A percentile compares a stretch with the other conserved stretches of the same genome.
phyloP scores from a whole-genome alignment of 2,329 filamentous ascomycete genomes.

The Neurospora crassa region DNA sequence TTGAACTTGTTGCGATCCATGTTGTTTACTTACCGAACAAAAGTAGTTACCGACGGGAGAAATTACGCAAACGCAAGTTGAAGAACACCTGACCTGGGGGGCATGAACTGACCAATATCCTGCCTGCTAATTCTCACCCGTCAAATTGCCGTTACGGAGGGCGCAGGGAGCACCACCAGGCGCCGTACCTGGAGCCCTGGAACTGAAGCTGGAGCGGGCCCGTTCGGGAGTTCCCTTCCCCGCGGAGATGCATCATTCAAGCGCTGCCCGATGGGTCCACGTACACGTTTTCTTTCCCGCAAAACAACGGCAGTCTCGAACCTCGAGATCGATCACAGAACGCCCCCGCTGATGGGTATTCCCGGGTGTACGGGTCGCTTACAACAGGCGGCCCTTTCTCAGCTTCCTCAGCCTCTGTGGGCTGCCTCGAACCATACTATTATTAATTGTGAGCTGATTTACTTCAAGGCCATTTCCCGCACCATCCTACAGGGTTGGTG shows the following conservation, averaged over 20 bases:
- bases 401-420: background rate
- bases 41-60: background rate
- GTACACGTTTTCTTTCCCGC: background rate
- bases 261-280: background rate
- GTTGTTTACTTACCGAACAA: background rate
- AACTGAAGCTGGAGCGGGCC: background rate
- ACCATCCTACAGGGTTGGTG: background rate
- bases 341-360: background rate
- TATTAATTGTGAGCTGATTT: slow-evolving; percentile 16
- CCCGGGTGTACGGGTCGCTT: background rate
- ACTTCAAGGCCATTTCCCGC: background rate
- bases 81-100: background rate
- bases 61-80: background rate
- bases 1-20: background rate
- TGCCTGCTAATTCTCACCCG: background rate
- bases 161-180: background rate
- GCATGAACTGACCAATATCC: background rate
- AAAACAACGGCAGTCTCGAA: background rate
- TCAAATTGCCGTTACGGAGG: background rate
- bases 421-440: slow-evolving; percentile 12
- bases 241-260: slow-evolving; percentile 11
- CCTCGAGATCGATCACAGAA: background rate
- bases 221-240: slow-evolving; percentile 10
- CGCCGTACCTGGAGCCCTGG: background rate
- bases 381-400: background rate